These are phyloP conservation scores for Prunus padus DNA, from an alignment of 306 rosid species.

Conservation along the genomic window DNA sequence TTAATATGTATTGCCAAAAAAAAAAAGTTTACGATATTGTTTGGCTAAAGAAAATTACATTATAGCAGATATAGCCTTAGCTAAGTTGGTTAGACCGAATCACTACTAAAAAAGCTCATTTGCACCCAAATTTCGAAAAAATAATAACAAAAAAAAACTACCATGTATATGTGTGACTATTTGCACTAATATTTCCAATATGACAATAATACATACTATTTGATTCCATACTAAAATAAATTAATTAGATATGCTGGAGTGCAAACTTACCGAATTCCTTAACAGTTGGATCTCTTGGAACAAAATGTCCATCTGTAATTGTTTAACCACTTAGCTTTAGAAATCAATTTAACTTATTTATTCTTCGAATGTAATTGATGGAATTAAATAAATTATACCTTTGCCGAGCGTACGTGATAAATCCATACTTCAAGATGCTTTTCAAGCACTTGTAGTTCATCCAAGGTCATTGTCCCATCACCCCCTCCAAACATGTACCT, in stretches of 20 bases:
- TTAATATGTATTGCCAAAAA: too few species aligned
- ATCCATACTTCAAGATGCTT: conserved; percentile 90
- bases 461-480: conserved; percentile 50
- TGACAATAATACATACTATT: neutral
- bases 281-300: conserved; percentile 70
- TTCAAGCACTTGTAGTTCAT: conserved; percentile 70
- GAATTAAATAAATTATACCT: conserved; percentile 38
- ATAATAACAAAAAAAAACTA: neutral
- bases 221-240: neutral
- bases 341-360: neutral
- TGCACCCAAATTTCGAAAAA: too few species aligned
- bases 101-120: too few species aligned
- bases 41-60: too few species aligned
- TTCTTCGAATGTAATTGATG: neutral
- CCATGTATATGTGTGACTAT: too few species aligned
- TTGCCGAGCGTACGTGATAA: conserved; percentile 70
- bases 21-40: too few species aligned
- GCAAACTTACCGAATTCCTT: conserved; percentile 60
- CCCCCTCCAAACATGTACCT: conserved; percentile 81
- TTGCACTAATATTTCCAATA: neutral
- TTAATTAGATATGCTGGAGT: neutral
- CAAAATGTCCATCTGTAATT: conserved; percentile 69
- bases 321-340: neutral
- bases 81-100: too few species aligned
- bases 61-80: too few species aligned